Base-by-base conservation (phyloP, 2,329 filamentous ascomycete genomes). In the Thielaviopsis euricoi region DNA sequence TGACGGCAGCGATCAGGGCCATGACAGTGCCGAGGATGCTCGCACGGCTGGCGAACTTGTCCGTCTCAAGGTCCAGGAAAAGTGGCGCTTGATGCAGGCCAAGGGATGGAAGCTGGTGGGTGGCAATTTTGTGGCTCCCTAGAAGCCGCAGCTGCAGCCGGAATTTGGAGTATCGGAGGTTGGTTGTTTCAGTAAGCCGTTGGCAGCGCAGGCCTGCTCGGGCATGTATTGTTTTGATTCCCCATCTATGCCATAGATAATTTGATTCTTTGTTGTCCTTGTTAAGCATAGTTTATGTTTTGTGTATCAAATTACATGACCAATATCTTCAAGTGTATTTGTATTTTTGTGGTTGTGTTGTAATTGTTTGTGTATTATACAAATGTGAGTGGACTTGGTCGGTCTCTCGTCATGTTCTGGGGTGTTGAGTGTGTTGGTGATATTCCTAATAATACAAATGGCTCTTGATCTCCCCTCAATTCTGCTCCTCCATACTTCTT, bases 11-110 rank as follows among this genome's bases (percentile, higher is more conserved):
- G 69, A 71, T 51, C 68, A 73, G 21, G 64, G 73, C 21, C 93
- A 98, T 69, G 93, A 98, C 71, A 95, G 88, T 25, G 85, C 85
- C 25, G 93, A 98, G 68, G 93, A 98, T 67, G 89, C 93, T 0
- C 79, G 85, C 52, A 87, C 90, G 0, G 91, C 94, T 0, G 93
- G 91, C 0, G 89, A 97, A 61, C 70, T 98, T 55, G 87, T 95
- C 0, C 75, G 86, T 52, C 76, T 82, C 54, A 87, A 83, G 68
- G 76, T 94, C 6, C 77, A 74, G 56, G 76, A 85, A 57, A 77
- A 81, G 61, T 95, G 89, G 87, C 79, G 76, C 61, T 69, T 71
- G 33, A 73, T 93, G 75, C 77, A 80, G 68, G 70, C 71, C 48
- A 71, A 77, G 22, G 89, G 89, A 0, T 95, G 87, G 86, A 73